Base-by-base conservation (phyloP, 495 filamentous ascomycete genomes). In the Penicillium canariense region DNA sequence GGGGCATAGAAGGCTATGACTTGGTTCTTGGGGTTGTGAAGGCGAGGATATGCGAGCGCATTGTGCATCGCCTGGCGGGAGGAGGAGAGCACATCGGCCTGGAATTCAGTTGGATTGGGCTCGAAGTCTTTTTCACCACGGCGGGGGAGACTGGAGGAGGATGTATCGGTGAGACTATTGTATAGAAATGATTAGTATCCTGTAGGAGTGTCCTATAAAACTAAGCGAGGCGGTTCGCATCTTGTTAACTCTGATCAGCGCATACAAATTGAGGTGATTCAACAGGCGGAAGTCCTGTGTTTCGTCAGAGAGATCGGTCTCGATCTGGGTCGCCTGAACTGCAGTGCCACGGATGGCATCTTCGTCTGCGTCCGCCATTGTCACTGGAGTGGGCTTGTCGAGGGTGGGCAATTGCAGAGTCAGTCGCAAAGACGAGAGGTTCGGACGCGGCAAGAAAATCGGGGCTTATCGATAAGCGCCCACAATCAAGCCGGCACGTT, bases 51-150 rank as follows among this genome's bases (percentile, higher is more conserved):
- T 40, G 82, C 78, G 57, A 98, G 81, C 5, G 91, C 92, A 61
- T 90, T 84, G 69, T 93, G 85, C 91, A 98, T 96, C 0, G 92
- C 94, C 50, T 79, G 74, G n/a, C 93, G 84, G 25, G 89, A 93
- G 20, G 87, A 83, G 56, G 84, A 83, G 43, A 98, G 86, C 22
- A 86, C 80, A 47, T 80, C 72, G 57, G 84, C 81, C 70, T 98
- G 94, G 50, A 86, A 82, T 40, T 82, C 75, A 12, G 94, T 97
- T 52, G 87, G 89, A 68, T 97, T 89, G 12, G 88, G 83, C 71
- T 97, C 94, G 69, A 97, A 98, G 75, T 98, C 94, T 68, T 98
- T 98, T 65, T 94, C 89, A 44, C 94, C 94, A 52, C 88, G 87
- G 55, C 83, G 85, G 32, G 89, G 89, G 30, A 92, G 76, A 12